Evolutionary conservation across 2,329 filamentous ascomycete species (phyloP).

Genomic region (Colletotrichum tropicicola): DNA sequence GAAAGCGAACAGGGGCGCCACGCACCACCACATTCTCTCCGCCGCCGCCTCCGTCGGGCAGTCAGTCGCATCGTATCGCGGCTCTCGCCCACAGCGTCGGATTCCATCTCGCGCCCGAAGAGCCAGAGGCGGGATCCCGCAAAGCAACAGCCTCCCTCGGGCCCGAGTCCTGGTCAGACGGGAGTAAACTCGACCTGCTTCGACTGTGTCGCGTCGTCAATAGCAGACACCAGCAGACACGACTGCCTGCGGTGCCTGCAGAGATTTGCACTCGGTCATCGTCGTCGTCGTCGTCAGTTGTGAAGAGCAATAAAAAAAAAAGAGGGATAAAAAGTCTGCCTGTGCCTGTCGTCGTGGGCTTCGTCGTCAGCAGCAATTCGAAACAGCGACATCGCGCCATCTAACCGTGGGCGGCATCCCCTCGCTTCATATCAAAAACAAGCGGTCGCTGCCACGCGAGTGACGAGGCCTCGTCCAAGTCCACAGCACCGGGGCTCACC

Average conservation of each 20-base stretch:
- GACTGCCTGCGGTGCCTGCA: background rate
- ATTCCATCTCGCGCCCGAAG: conserved; percentile 6
- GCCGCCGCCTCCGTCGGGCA: conserved; percentile 13
- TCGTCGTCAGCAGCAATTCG: conserved; percentile 19
- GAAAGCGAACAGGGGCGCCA: conserved; percentile 7
- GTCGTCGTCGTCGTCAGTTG: too few relatives aligned
- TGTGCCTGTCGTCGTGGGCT: conserved; percentile 5
- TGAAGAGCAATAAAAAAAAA: background rate
- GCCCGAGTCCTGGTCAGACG: background rate
- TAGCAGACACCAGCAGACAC: too few relatives aligned
- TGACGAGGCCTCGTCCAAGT: conserved; percentile 19
- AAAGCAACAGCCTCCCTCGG: background rate
- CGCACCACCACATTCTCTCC: conserved; percentile 5
- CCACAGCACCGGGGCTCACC: background rate
- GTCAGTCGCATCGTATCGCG: background rate
- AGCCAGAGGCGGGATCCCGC: background rate
- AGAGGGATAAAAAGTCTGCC: background rate
- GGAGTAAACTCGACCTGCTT: background rate
- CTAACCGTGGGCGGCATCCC: background rate
- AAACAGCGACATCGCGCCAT: conserved; percentile 14
- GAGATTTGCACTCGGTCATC: too few relatives aligned
- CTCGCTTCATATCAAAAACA: conserved; percentile 16
- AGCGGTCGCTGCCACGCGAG: conserved; percentile 6
- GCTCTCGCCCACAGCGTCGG: conserved; percentile 16
- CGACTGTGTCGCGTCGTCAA: background rate